Evolutionary conservation across 352 stramenopile species (phyloP).

Genomic region (Elongisporangium prolatum): DNA sequence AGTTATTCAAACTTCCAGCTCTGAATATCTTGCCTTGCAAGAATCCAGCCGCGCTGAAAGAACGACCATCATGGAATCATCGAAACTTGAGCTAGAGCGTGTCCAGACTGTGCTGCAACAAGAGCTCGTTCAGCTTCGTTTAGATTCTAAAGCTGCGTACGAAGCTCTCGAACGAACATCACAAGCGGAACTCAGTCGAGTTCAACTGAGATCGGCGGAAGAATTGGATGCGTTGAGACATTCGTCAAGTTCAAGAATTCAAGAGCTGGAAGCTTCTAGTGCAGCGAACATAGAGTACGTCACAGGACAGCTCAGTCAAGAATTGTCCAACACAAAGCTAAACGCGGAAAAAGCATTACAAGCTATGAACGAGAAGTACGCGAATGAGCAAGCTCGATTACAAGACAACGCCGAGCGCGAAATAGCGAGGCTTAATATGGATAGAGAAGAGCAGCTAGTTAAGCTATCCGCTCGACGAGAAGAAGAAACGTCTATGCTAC

Average conservation of each 20-base stretch:
- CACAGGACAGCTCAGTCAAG: conserved; percentile 13
- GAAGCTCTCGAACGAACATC: conserved; percentile 17
- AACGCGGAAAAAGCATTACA: conserved; percentile 20
- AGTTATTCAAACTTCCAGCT: conserved; percentile 13
- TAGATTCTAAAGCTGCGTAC: background rate
- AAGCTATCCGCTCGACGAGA: conserved; percentile 14
- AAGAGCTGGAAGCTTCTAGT: conserved; percentile 15
- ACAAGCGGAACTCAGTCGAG: conserved; percentile 12
- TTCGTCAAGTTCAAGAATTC: conserved; percentile 17
- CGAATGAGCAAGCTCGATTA: conserved; percentile 15
- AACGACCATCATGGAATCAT: background rate
- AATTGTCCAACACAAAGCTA: conserved; percentile 20
- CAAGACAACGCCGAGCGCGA: conserved; percentile 17
- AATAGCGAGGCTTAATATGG: conserved; percentile 17
- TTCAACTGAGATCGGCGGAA: conserved; percentile 15
- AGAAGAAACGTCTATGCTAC: conserved; percentile 18
- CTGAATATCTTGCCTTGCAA: background rate
- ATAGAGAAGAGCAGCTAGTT: conserved; percentile 25
- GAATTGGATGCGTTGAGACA: conserved; percentile 10
- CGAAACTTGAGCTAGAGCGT: conserved; percentile 1
- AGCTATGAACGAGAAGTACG: conserved; percentile 12
- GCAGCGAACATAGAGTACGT: conserved; percentile 18
- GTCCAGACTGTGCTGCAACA: background rate
- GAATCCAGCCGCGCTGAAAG: background rate
- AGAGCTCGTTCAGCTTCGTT: conserved; percentile 10